Evolutionary conservation across 805 yeast genomes (phyloP).

Genomic region (Yueomyces sp.): DNA sequence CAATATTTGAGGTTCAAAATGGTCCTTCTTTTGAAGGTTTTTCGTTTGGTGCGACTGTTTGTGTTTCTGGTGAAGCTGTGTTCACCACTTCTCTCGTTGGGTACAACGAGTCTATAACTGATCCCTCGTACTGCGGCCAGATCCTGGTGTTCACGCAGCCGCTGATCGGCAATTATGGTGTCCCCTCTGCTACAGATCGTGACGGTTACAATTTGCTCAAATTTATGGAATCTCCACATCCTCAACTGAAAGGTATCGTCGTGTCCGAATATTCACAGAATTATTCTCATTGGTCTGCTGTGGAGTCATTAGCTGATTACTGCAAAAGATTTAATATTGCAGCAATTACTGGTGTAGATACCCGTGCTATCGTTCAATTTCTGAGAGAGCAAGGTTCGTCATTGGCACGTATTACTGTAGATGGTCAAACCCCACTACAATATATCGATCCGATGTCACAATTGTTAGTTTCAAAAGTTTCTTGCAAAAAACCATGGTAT

Average conservation of each 20-base stretch:
- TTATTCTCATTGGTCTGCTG: constrained; percentile 99
- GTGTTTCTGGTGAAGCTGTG: constrained; percentile 93
- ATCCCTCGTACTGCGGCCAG: constrained; percentile 96
- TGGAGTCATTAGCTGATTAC: constrained; percentile 90
- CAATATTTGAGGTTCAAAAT: constrained; percentile 79
- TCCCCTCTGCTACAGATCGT: constrained; percentile 68
- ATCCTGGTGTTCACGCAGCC: constrained; percentile 96
- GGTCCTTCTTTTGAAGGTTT: constrained; percentile 90
- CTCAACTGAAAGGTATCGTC: constrained; percentile 91
- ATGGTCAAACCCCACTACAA: constrained; percentile 31
- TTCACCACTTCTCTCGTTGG: constrained; percentile 97
- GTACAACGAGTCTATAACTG: constrained; percentile 97
- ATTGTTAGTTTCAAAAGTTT: constrained; percentile 83
- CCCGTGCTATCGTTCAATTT: constrained; percentile 84
- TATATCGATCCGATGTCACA: constrained; percentile 82
- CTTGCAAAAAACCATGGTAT: constrained; percentile 92
- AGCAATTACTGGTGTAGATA: constrained; percentile 93
- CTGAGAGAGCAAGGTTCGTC: constrained; percentile 95
- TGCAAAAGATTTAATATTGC: constrained; percentile 94
- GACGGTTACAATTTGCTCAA: constrained; percentile 79
- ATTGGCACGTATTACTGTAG: constrained; percentile 77
- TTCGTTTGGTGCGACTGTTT: constrained; percentile 91
- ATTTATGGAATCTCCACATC: constrained; percentile 81
- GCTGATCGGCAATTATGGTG: constrained; percentile 95
- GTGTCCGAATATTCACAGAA: constrained; percentile 92